Conservation (phyloP, 1,139 yeast genomes). For the Yamadazyma spencermartinsiae region DNA sequence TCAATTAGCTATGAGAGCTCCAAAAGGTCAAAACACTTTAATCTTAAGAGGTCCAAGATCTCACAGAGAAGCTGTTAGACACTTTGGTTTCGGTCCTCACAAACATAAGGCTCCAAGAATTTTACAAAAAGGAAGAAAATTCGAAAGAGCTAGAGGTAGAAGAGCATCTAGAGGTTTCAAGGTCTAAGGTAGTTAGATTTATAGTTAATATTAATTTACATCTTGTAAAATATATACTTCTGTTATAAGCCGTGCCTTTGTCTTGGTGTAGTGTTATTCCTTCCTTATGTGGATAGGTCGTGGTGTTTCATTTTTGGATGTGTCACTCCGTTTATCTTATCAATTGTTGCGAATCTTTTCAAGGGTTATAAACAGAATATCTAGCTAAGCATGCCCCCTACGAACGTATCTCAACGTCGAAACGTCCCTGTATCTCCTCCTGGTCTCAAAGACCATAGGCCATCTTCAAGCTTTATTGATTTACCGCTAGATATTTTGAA, state of each 20-base stretch:
- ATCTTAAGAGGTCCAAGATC: constrained; percentile 98
- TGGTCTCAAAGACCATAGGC: too few species aligned
- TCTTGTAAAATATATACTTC: constrained; percentile 1
- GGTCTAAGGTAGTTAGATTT: constrained; percentile 67
- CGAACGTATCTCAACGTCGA: not conserved
- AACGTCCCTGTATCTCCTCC: not conserved
- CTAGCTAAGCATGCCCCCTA: not conserved
- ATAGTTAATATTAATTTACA: not conserved
- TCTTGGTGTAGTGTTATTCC: not conserved
- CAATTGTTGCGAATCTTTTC: not conserved
- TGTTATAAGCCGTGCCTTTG: not conserved
- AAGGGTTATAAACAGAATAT: too few species aligned
- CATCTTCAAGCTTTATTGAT: not conserved
- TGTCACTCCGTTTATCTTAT: too few species aligned
- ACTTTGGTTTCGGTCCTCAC: constrained; percentile 99
- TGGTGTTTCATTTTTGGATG: too few species aligned
- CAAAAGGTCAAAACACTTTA: constrained; percentile 98
- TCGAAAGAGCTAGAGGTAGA: constrained; percentile 99
- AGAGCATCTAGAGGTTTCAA: constrained; percentile 99
- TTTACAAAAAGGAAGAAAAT: constrained; percentile 96
- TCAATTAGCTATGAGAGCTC: constrained; percentile 98
- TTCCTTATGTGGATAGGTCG: too few species aligned
- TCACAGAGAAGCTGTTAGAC: constrained; percentile 99
- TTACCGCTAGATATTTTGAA: constrained; percentile 23
- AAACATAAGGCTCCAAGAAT: constrained; percentile 99